Conservation (phyloP, 2,329 filamentous ascomycete species). For the Bipolaris victoriae region DNA sequence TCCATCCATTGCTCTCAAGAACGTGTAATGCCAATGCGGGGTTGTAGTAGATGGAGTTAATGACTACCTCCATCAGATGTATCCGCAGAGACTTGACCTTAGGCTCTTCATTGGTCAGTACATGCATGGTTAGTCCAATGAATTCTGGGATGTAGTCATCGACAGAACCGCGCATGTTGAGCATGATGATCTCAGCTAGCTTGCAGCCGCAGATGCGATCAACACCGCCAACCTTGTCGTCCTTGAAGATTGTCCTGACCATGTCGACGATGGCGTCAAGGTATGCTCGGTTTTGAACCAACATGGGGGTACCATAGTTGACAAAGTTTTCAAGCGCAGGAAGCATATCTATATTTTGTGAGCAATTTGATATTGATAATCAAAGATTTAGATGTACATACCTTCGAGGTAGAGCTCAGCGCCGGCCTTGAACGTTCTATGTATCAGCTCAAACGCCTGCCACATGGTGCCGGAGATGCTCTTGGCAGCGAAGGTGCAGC, state of each 20-base stretch:
- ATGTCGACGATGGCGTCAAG: slow-evolving; percentile 89
- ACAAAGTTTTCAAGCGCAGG: slow-evolving; percentile 98
- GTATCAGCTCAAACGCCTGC: slow-evolving; percentile 96
- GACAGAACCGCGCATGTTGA: slow-evolving; percentile 86
- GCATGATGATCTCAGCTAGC: slow-evolving; percentile 94
- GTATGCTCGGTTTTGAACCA: slow-evolving; percentile 84
- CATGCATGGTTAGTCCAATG: slow-evolving; percentile 84
- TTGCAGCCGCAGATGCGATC: slow-evolving; percentile 98
- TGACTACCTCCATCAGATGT: slow-evolving; percentile 98
- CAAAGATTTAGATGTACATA: slow-evolving; percentile 23
- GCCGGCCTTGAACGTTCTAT: slow-evolving; percentile 95
- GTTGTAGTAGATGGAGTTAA: slow-evolving; percentile 98
- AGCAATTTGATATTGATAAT: slow-evolving; percentile 6
- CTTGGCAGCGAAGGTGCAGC: slow-evolving; percentile 98
- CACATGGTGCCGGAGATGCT: slow-evolving; percentile 96
- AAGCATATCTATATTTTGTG: slow-evolving; percentile 74
- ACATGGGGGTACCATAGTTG: slow-evolving; percentile 81
- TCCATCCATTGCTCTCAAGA: slow-evolving; percentile 91
- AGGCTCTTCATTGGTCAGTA: slow-evolving; percentile 75
- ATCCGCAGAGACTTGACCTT: slow-evolving; percentile 94
- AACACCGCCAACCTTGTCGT: slow-evolving; percentile 89
- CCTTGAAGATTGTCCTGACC: slow-evolving; percentile 92
- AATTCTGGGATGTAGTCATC: slow-evolving; percentile 90
- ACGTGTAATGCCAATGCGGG: slow-evolving; percentile 82
- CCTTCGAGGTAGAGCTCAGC: slow-evolving; percentile 93